Base-by-base conservation (phyloP, 2,329 filamentous ascomycete genomes). In the Aspergillus viridinutans region DNA sequence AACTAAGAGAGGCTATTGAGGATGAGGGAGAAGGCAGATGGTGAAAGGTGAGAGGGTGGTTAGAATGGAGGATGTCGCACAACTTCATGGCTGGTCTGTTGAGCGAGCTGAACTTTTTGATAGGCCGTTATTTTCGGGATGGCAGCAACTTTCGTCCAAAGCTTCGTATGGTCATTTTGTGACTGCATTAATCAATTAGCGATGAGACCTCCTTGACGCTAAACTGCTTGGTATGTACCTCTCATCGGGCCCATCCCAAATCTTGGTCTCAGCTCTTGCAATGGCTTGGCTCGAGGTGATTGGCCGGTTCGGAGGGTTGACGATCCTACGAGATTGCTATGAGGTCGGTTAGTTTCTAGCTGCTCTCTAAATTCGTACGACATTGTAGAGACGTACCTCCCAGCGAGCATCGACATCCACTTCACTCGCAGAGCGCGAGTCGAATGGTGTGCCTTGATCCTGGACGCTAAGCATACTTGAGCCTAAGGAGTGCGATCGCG, bases 361-460 rank as follows among this genome's bases (percentile, higher is more conserved):
- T 7, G 32, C 17, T 38, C 32, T 38, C 32, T 38, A 38, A 17
- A 17, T 38, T 17, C 14, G 32, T 7, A 38, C 32, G 14, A 38
- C 32, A 38, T 38, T 38, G 32, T 17, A 38, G 32, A 12, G 26
- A 68, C 70, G 49, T 67, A 75, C 73, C 68, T 76, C 73, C 67
- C 69, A 73, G 35, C 68, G 71, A 61, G 68, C 69, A 63, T 75
- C 72, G 28, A 72, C 67, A 54, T 75, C 71, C 2, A 71, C 68
- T 52, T 74, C 73, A 62, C 64, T 71, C 8, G 65, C 67, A 53
- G 72, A 74, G 23, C 66, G 69, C 20, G 72, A 64, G 52, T 76
- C 74, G 29, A 61, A 59, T 17, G 69, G 55, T 2, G 59, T 59
- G 49, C 64, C 65, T 21, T 64, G 64, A 17, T 69, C 68, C 1